A percentile compares a stretch with the other conserved stretches of the same genome.
Evolutionary conservation across 1,139 yeast genomes (phyloP).

Genomic region (Sugiyamaella grinbergsii): DNA sequence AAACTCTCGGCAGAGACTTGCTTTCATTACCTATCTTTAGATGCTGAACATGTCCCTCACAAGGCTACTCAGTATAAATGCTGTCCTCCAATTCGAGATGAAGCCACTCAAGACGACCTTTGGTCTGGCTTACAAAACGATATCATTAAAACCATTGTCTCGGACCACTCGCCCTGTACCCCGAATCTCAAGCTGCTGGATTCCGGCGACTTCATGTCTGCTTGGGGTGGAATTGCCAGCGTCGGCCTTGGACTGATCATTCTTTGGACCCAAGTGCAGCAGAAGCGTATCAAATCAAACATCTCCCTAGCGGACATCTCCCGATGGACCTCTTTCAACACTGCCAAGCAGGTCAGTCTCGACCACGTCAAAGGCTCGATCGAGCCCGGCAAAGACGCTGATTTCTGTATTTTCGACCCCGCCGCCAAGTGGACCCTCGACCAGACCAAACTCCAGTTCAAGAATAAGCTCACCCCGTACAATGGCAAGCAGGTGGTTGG

Average conservation of each 20-base stretch:
- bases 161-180: slow-evolving; percentile 95
- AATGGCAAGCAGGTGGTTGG: slow-evolving; percentile 71
- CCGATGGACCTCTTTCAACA: slow-evolving; percentile 77
- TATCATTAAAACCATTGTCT: slow-evolving; percentile 80
- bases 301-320: slow-evolving; percentile 63
- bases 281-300: slow-evolving; percentile 37
- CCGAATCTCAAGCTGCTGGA: slow-evolving; percentile 82
- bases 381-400: slow-evolving; percentile 80
- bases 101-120: slow-evolving; percentile 64
- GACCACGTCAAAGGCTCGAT: slow-evolving; percentile 71
- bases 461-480: slow-evolving; percentile 86
- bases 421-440: slow-evolving; percentile 55
- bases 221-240: slow-evolving; percentile 98
- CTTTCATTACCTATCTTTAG: slow-evolving; percentile 80
- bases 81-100: slow-evolving; percentile 89
- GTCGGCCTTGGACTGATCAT: slow-evolving; percentile 89
- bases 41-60: slow-evolving; percentile 73
- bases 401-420: slow-evolving; percentile 78
- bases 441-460: slow-evolving; percentile 66
- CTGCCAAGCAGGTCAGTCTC: slow-evolving; percentile 84
- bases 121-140: slow-evolving; percentile 75
- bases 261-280: slow-evolving; percentile 70
- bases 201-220: slow-evolving; percentile 82
- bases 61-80: slow-evolving; percentile 85
- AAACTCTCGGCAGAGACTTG: slow-evolving; percentile 87